Evolutionary conservation across 176 grass and related monocot species (phyloP).

Genomic region (Neostapfia colusana): DNA sequence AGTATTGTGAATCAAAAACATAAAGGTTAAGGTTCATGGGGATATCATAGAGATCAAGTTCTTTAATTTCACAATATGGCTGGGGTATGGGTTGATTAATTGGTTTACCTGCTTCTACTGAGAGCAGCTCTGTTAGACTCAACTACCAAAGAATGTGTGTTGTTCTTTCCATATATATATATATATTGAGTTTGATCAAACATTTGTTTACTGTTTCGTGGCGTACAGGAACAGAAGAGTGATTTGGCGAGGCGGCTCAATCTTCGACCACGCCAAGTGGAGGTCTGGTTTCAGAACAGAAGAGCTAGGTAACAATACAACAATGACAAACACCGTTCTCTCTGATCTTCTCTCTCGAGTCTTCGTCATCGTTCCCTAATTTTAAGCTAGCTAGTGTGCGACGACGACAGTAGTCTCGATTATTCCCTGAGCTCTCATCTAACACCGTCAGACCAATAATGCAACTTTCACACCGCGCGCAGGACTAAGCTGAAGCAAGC

Average conservation of each 20-base stretch:
- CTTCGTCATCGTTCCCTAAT: background rate
- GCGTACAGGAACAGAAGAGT: constrained; percentile 40
- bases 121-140: background rate
- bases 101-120: background rate
- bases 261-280: constrained; percentile 59
- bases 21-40: background rate
- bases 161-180: too few species aligned
- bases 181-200: background rate
- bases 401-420: background rate
- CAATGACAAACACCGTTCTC: background rate
- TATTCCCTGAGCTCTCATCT: background rate
- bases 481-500: constrained; percentile 76
- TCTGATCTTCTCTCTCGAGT: background rate
- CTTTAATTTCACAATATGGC: background rate
- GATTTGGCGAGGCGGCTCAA: constrained; percentile 37
- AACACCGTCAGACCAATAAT: background rate
- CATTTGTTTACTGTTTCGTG: background rate
- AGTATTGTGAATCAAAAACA: background rate
- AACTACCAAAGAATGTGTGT: background rate
- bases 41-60: background rate
- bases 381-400: background rate
- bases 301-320: constrained; percentile 45
- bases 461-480: constrained; percentile 26
- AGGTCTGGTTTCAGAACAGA: constrained; percentile 70
- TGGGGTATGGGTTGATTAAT: constrained; percentile 1